These are phyloP conservation scores for Crithidia acanthocephali DNA, from an alignment of 208 protist species.

Conservation along the genomic window DNA sequence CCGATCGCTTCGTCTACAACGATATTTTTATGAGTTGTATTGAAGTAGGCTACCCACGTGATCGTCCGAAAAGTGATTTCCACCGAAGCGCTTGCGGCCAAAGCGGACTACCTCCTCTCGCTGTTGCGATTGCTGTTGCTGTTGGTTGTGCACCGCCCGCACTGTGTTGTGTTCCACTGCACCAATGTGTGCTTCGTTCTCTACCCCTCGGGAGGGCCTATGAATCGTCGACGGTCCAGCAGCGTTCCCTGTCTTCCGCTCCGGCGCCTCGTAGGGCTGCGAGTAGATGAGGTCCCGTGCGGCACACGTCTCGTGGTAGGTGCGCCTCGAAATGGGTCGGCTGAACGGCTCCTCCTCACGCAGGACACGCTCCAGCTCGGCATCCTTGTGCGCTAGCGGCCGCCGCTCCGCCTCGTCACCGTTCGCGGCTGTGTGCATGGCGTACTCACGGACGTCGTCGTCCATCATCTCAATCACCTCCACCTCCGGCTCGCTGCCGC, in stretches of 20 bases:
- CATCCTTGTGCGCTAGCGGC: constrained; percentile 43
- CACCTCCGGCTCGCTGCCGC: constrained; percentile 60
- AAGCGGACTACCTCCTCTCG: neutral
- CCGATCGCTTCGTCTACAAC: no score
- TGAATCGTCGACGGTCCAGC: neutral
- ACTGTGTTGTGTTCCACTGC: no score
- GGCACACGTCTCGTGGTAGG: constrained; percentile 56
- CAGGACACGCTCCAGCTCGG: constrained; percentile 56
- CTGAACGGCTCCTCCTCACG: constrained; percentile 69
- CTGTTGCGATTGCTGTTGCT: neutral
- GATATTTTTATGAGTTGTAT: neutral
- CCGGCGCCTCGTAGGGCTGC: constrained; percentile 28
- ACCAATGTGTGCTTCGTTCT: neutral
- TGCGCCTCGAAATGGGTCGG: constrained; percentile 52
- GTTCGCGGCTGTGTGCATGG: neutral
- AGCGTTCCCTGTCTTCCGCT: neutral
- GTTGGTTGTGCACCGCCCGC: no score
- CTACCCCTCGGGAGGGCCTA: neutral
- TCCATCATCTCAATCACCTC: constrained; percentile 54
- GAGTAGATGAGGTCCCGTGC: constrained; percentile 80
- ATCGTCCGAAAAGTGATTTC: neutral
- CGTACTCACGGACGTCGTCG: constrained; percentile 4
- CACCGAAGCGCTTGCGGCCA: neutral
- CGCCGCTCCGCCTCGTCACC: constrained; percentile 2
- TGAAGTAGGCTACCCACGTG: constrained; percentile 14